Conservation (phyloP, 805 yeast genomes). For the Yamadazyma ubonensis region DNA sequence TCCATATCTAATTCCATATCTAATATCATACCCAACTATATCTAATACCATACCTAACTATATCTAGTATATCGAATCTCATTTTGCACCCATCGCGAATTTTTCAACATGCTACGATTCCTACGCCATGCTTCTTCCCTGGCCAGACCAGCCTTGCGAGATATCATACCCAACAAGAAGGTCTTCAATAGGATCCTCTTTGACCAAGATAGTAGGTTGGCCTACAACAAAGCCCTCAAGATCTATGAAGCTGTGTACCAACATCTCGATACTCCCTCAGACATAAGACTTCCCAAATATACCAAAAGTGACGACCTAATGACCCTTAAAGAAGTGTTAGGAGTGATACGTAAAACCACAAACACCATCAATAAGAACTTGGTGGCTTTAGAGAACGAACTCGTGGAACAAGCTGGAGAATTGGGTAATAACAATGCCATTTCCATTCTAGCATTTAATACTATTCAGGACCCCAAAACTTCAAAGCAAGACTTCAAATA, state of each 20-base stretch:
- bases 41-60: too few species aligned
- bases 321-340: slow-evolving; percentile 65
- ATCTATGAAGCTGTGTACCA: slow-evolving; percentile 52
- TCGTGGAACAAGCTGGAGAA: slow-evolving; percentile 84
- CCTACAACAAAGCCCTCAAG: slow-evolving; percentile 54
- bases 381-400: slow-evolving; percentile 62
- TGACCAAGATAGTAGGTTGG: slow-evolving; percentile 60
- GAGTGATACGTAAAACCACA: slow-evolving; percentile 58
- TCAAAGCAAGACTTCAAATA: slow-evolving; percentile 54
- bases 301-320: slow-evolving; percentile 59
- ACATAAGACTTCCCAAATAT: slow-evolving; percentile 43
- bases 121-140: slow-evolving; percentile 5
- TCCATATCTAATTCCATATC: too few species aligned
- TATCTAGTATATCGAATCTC: too few species aligned
- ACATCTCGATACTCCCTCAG: slow-evolving; percentile 40
- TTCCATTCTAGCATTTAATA: slow-evolving; percentile 66
- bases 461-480: slow-evolving; percentile 35
- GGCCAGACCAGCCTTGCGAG: slow-evolving; percentile 11
- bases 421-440: slow-evolving; percentile 81
- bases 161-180: slow-evolving; percentile 55
- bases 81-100: slow-evolving; percentile 3
- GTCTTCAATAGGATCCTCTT: slow-evolving; percentile 59
- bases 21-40: too few species aligned
- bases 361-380: slow-evolving; percentile 57
- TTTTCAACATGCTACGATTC: slow-evolving; percentile 1